A percentile compares a stretch with the other conserved stretches of the same genome.
These are phyloP conservation scores for Colletotrichum siamense DNA, from an alignment of 2,329 filamentous ascomycete species.

Conservation along the genomic window DNA sequence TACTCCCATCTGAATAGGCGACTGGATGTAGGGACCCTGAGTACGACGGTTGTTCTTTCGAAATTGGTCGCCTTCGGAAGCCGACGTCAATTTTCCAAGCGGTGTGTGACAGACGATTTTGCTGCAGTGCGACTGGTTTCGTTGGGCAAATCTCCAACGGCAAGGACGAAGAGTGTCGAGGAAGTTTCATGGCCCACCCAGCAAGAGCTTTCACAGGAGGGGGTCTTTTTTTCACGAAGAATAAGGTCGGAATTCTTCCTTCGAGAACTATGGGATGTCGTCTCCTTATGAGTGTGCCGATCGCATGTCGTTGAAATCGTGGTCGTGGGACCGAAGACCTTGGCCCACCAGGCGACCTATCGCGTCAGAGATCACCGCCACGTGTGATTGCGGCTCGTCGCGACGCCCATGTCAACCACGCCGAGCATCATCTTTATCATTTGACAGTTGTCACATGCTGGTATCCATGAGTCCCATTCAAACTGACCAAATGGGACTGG, in stretches of 20 bases:
- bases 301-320: not conserved
- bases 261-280: not conserved
- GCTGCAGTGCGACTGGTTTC: not conserved
- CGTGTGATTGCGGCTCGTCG: not conserved
- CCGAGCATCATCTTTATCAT: not conserved
- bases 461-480: accelerated
- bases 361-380: not conserved
- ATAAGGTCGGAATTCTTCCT: too few species aligned
- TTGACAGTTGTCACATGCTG: not conserved
- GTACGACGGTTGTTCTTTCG: not conserved
- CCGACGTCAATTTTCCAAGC: not conserved
- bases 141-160: not conserved
- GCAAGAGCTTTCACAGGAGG: too few species aligned
- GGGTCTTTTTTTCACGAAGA: too few species aligned
- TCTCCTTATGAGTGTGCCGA: not conserved
- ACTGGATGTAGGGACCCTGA: not conserved
- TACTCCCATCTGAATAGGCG: not conserved
- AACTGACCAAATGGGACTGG: not conserved
- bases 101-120: not conserved
- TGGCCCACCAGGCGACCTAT: not conserved
- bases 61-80: not conserved
- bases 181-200: too few species aligned
- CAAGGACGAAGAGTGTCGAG: not conserved
- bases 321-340: not conserved
- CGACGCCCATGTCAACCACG: not conserved